Conservation (phyloP, 1,284 basidiomycete genomes). For the Erythrobasidium hasegawianum region DNA sequence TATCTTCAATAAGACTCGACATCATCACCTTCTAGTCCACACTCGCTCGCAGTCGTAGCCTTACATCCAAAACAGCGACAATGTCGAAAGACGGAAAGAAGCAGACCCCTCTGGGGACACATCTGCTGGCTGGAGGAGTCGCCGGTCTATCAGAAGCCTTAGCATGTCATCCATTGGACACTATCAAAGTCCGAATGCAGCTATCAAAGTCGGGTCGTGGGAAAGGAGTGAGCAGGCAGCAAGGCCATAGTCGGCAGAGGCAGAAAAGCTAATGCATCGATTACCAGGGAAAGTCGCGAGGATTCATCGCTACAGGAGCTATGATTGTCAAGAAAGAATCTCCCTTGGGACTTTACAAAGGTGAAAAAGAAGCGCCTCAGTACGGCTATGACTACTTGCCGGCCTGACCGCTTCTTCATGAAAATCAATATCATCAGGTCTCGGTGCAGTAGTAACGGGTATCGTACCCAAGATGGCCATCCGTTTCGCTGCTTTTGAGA, state of each 20-base stretch:
- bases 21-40: no score
- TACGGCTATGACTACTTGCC: background rate
- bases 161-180: constrained; percentile 64
- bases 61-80: no score
- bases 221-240: constrained; percentile 64
- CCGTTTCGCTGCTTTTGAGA: constrained; percentile 95
- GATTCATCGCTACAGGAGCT: constrained; percentile 86
- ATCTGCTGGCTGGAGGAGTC: constrained; percentile 84
- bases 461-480: constrained; percentile 99
- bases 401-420: no score
- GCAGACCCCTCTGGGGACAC: constrained; percentile 67
- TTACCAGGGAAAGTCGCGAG: constrained; percentile 77
- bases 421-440: no score
- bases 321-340: constrained; percentile 90
- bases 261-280: background rate
- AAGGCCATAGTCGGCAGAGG: background rate
- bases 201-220: constrained; percentile 58
- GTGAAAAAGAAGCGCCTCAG: constrained; percentile 49
- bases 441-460: constrained; percentile 93
- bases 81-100: constrained; percentile 40
- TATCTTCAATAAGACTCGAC: no score
- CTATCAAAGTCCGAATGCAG: constrained; percentile 99
- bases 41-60: no score
- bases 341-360: constrained; percentile 94
- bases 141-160: constrained; percentile 89